A percentile compares a stretch with the other conserved stretches of the same genome.
These are phyloP conservation scores for Epipyxis sp. DNA, from an alignment of 108 stramenopile genomes.

Conservation along the genomic window DNA sequence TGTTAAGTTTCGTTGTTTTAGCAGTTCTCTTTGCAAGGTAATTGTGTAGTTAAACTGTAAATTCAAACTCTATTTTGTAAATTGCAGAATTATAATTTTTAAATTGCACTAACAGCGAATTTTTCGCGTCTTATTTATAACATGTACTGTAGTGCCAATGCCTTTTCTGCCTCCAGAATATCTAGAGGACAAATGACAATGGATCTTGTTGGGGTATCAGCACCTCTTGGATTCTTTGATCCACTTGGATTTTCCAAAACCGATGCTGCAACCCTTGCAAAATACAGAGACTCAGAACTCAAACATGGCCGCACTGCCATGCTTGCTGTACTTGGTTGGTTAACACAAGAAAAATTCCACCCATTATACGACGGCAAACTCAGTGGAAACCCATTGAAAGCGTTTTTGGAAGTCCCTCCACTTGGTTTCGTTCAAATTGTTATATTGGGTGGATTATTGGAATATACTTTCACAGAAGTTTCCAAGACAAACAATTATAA, in stretches of 20 bases:
- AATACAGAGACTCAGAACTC: constrained; percentile 51
- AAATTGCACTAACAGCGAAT: no score
- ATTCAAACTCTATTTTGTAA: no score
- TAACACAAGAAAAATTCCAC: constrained; percentile 43
- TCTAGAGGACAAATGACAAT: neutral
- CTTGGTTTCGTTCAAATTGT: constrained; percentile 72
- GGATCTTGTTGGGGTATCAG: constrained; percentile 38
- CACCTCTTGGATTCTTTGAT: constrained; percentile 52
- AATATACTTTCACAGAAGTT: neutral
- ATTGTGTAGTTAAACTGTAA: no score
- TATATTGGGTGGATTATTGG: constrained; percentile 60
- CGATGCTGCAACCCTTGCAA: constrained; percentile 49
- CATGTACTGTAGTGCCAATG: no score
- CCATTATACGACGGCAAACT: constrained; percentile 23
- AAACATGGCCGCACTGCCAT: constrained; percentile 56
- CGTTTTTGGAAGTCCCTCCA: constrained; percentile 65
- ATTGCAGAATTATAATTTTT: no score
- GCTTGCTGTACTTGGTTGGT: constrained; percentile 52
- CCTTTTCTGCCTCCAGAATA: no score
- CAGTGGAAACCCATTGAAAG: constrained; percentile 67
- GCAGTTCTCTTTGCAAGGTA: no score
- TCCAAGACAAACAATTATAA: neutral
- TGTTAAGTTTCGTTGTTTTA: no score
- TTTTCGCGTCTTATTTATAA: no score
- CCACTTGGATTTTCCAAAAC: constrained; percentile 46